A percentile compares a stretch with the other conserved stretches of the same genome.
phyloP scores from a whole-genome alignment of 192 early-diverging fungal species.

The Coemansia biformis region DNA sequence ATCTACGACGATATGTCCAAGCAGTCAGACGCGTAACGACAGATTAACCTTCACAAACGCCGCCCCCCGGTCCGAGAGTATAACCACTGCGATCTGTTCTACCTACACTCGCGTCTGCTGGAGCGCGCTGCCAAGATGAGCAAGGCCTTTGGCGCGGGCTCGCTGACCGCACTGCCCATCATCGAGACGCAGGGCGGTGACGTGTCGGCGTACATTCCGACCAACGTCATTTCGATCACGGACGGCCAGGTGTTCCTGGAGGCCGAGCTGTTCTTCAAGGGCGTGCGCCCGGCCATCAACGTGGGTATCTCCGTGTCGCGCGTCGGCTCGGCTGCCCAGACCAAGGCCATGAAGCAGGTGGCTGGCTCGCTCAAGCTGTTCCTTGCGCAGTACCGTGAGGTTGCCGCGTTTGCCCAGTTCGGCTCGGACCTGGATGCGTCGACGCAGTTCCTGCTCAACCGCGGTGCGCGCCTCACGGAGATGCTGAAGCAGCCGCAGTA shows the following conservation, averaged over 20 bases:
- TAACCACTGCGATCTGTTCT: constrained; percentile 99
- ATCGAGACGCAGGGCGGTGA: constrained; percentile 99
- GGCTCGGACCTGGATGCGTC: constrained; percentile 99
- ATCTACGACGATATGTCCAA: no score
- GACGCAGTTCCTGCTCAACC: constrained; percentile 98
- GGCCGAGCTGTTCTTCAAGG: constrained; percentile 99
- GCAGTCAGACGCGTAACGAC: no score
- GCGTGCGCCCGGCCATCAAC: constrained; percentile 99
- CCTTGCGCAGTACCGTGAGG: constrained; percentile 99
- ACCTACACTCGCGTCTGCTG: constrained; percentile 97
- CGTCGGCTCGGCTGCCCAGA: constrained; percentile 99
- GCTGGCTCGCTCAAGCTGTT: constrained; percentile 99
- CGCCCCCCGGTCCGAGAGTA: no score
- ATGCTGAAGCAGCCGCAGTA: constrained; percentile 99
- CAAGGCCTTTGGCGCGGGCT: constrained; percentile 90
- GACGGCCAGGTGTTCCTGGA: constrained; percentile 99
- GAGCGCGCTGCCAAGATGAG: constrained; percentile 99
- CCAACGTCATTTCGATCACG: constrained; percentile 99
- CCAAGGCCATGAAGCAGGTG: constrained; percentile 99
- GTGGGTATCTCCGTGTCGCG: constrained; percentile 99
- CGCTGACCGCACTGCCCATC: constrained; percentile 97
- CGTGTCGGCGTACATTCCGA: constrained; percentile 99
- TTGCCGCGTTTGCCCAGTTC: constrained; percentile 99
- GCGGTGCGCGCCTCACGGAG: constrained; percentile 99
- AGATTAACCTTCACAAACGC: no score